phyloP scores from a whole-genome alignment of 1,284 basidiomycete species.

The Pseudozyma flocculosa region DNA sequence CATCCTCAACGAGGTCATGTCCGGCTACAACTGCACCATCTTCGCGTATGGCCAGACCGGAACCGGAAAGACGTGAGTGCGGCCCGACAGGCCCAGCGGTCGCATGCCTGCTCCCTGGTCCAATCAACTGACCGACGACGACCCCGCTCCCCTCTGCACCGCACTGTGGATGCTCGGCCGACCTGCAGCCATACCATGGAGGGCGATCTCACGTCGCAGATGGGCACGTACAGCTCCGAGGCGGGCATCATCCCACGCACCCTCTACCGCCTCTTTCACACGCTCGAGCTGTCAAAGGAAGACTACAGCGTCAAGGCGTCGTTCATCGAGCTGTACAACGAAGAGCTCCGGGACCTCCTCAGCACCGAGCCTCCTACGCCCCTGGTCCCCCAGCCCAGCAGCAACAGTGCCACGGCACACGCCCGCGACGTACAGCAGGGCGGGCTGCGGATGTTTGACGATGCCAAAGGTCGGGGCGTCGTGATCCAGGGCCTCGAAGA shows the following conservation, averaged over 20 bases:
- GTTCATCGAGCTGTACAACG: constrained; percentile 97
- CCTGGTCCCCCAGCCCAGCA: background rate
- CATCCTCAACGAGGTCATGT: constrained; percentile 87
- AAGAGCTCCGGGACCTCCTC: constrained; percentile 72
- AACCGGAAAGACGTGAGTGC: constrained; percentile 91
- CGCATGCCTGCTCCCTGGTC: too few relatives aligned
- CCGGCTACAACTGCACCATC: constrained; percentile 96
- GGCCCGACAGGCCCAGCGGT: too few relatives aligned
- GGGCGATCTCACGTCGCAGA: constrained; percentile 58
- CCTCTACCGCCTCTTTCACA: constrained; percentile 86
- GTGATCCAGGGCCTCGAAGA: constrained; percentile 95
- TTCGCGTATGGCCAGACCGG: constrained; percentile 99
- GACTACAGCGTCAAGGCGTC: constrained; percentile 95
- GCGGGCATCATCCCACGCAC: constrained; percentile 98
- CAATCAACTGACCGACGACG: too few relatives aligned
- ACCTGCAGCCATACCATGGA: constrained; percentile 53
- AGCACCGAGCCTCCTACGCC: constrained; percentile 66
- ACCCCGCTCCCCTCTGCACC: too few relatives aligned
- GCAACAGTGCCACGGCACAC: constrained; percentile 1
- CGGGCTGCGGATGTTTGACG: constrained; percentile 74
- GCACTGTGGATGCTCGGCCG: too few relatives aligned
- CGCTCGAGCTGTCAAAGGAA: constrained; percentile 69
- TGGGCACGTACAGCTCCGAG: constrained; percentile 80
- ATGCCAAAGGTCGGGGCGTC: constrained; percentile 71
- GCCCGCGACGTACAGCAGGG: constrained; percentile 10